A percentile compares a stretch with the other conserved stretches of the same genome.
Conservation (phyloP, 2,329 filamentous ascomycete species). For the Pyricularia pennisetigena region DNA sequence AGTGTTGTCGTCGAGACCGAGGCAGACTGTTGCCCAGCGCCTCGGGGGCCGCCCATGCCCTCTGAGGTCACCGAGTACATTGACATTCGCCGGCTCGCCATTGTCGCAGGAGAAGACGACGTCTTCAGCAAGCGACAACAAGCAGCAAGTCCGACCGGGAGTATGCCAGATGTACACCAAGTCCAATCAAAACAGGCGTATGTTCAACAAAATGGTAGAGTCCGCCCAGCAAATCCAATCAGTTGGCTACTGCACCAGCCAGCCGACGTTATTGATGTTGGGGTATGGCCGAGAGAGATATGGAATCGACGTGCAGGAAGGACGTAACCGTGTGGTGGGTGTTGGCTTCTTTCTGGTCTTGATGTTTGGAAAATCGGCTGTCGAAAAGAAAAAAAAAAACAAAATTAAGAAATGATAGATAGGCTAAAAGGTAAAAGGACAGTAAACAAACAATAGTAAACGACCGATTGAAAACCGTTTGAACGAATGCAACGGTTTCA, state of each 20-base stretch:
- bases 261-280: not conserved
- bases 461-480: slow-evolving; percentile 32
- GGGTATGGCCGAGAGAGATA: not conserved
- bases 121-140: not conserved
- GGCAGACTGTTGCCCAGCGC: slow-evolving; percentile 55
- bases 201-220: not conserved
- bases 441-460: slow-evolving; percentile 14
- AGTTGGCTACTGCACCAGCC: not conserved
- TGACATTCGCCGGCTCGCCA: slow-evolving; percentile 54
- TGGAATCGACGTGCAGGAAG: not conserved
- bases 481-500: slow-evolving; percentile 44
- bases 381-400: not conserved
- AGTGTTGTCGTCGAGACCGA: slow-evolving; percentile 90
- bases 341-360: not conserved
- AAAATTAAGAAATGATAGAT: not conserved
- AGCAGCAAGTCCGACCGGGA: not conserved
- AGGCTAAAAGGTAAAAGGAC: slow-evolving; percentile 5
- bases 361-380: not conserved
- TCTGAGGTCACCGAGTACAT: slow-evolving; percentile 61
- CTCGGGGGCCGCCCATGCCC: slow-evolving; percentile 45
- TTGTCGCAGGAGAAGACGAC: slow-evolving; percentile 19
- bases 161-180: not conserved
- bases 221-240: not conserved
- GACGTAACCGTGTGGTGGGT: not conserved
- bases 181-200: not conserved